phyloP scores from a whole-genome alignment of 2,329 filamentous ascomycete species.

The Sclerotinia glacialis region DNA sequence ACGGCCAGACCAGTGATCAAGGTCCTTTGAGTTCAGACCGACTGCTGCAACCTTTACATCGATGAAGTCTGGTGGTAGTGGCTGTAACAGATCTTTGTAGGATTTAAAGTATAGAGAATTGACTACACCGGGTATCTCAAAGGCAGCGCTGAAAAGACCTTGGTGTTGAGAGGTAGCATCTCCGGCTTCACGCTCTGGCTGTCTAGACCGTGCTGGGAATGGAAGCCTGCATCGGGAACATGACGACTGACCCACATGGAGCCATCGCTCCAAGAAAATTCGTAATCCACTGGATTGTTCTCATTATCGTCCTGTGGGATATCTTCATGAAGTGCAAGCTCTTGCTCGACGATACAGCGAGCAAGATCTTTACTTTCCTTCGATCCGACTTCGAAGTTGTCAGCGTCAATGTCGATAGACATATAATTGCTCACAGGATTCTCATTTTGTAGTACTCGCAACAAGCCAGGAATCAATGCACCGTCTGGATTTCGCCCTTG shows the following conservation, averaged over 20 bases:
- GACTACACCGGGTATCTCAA: neutral
- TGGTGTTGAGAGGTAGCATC: neutral
- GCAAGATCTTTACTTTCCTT: neutral
- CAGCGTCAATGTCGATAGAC: neutral
- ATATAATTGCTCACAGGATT: neutral
- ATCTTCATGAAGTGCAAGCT: neutral
- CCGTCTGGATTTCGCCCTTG: conserved; percentile 9
- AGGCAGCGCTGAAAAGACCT: neutral
- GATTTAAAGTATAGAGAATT: neutral
- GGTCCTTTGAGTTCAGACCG: conserved; percentile 26
- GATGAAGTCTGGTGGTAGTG: neutral
- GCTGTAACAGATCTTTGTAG: conserved; percentile 5
- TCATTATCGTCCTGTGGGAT: too few species aligned
- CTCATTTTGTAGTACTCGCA: neutral
- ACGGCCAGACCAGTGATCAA: conserved; percentile 1
- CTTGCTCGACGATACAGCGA: neutral
- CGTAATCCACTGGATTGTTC: too few species aligned
- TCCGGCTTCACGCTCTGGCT: neutral
- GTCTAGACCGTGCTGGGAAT: too few species aligned
- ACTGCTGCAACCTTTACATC: conserved; percentile 29
- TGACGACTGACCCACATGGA: too few species aligned
- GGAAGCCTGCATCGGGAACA: too few species aligned
- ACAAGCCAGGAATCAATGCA: neutral
- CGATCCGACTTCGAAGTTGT: neutral
- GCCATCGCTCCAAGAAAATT: too few species aligned